Percentiles rank a stretch among this genome's conserved stretches.
Evolutionary conservation across 805 yeast species (phyloP).

Genomic region (Naumovozyma castellii): DNA sequence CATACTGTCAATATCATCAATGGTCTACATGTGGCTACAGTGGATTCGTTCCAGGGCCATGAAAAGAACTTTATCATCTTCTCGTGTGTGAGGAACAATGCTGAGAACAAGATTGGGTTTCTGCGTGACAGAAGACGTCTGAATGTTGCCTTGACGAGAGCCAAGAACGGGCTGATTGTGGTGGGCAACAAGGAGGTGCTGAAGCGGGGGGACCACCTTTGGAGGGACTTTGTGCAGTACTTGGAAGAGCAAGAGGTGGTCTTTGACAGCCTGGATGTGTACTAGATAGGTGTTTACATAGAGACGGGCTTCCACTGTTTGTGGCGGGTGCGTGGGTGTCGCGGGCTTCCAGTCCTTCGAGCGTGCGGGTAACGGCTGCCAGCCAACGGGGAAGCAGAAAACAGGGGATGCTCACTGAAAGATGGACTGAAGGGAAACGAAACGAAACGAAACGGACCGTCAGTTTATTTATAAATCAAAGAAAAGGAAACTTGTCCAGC

Average conservation of each 20-base stretch:
- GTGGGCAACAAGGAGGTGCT: conserved; percentile 52
- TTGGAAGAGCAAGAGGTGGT: conserved; percentile 31
- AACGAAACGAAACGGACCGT: too few relatives aligned
- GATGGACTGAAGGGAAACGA: too few relatives aligned
- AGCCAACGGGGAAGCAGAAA: too few relatives aligned
- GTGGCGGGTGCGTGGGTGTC: not conserved
- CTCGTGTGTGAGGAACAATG: conserved; percentile 67
- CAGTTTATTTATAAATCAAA: too few relatives aligned
- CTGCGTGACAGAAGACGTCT: conserved; percentile 51
- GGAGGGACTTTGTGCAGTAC: conserved; percentile 42
- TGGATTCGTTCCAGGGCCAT: conserved; percentile 91
- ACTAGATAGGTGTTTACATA: conserved; percentile 4
- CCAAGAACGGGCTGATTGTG: conserved; percentile 50
- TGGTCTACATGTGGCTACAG: conserved; percentile 43
- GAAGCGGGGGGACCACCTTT: conserved; percentile 35
- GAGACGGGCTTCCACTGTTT: not conserved
- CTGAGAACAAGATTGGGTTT: conserved; percentile 48
- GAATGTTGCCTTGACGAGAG: conserved; percentile 67
- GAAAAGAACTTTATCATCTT: conserved; percentile 75
- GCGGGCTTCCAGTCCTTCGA: not conserved
- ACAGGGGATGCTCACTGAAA: too few relatives aligned
- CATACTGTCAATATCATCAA: conserved; percentile 29
- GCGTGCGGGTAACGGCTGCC: not conserved
- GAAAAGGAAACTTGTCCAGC: too few relatives aligned
- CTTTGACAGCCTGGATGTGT: conserved; percentile 16